Evolutionary conservation across 129 eudicot species (phyloP).

Genomic region (Helichrysum umbraculigerum): DNA sequence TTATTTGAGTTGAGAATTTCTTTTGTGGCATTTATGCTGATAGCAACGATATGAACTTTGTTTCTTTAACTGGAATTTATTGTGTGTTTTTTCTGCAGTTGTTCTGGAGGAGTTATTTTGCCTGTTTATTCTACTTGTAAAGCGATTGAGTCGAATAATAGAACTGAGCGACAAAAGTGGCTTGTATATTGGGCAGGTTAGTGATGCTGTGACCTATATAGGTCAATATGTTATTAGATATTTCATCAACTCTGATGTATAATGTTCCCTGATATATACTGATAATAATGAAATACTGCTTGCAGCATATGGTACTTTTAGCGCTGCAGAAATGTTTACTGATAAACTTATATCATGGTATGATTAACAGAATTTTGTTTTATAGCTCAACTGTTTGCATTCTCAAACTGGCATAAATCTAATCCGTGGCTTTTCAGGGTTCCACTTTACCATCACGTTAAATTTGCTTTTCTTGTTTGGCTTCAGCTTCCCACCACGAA

Average conservation of each 20-base stretch:
- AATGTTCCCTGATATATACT: neutral
- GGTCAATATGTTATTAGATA: neutral
- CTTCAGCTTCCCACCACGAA: constrained; percentile 82
- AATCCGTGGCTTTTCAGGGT: constrained; percentile 49
- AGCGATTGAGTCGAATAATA: constrained; percentile 69
- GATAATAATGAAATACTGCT: neutral
- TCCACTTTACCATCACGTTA: constrained; percentile 84
- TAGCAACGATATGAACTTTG: constrained; percentile 2
- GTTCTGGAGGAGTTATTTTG: constrained; percentile 73
- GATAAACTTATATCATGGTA: constrained; percentile 85
- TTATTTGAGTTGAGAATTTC: neutral
- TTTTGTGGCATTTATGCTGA: neutral
- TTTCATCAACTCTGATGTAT: neutral
- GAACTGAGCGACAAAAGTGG: constrained; percentile 68
- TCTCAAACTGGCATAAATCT: neutral
- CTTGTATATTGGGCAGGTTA: constrained; percentile 97
- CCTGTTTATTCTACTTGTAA: constrained; percentile 93
- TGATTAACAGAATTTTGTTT: constrained; percentile 10
- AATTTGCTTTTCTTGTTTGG: constrained; percentile 96
- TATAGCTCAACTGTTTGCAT: constrained; percentile 10
- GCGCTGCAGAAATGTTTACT: constrained; percentile 66
- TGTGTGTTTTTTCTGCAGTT: constrained; percentile 45
- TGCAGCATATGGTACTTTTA: constrained; percentile 95
- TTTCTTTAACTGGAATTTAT: constrained; percentile 5
- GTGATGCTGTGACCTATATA: constrained; percentile 20